These are phyloP conservation scores for Yamadazyma mexicana DNA, from an alignment of 1,139 yeast species.

Conservation along the genomic window DNA sequence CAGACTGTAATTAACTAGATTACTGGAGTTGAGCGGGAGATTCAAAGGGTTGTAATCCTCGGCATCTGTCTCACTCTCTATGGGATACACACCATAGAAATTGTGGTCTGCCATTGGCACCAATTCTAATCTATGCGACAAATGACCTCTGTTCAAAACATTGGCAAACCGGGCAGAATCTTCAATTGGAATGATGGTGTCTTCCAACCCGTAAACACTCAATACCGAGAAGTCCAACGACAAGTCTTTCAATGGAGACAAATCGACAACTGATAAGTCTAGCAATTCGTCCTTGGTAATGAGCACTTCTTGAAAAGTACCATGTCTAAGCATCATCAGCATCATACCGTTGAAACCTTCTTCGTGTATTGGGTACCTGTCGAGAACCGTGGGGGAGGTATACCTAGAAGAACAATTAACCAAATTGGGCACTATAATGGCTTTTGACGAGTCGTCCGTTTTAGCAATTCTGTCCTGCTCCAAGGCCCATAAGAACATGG, in stretches of 20 bases:
- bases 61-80: slow-evolving; percentile 28
- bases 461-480: slow-evolving; percentile 35
- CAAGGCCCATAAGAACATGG: slow-evolving; percentile 74
- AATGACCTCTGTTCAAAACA: slow-evolving; percentile 50
- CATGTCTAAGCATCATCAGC: slow-evolving; percentile 49
- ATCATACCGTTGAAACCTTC: slow-evolving; percentile 20
- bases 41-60: slow-evolving; percentile 35
- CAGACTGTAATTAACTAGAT: slow-evolving; percentile 55
- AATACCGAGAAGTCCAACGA: slow-evolving; percentile 54
- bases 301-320: slow-evolving; percentile 38
- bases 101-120: slow-evolving; percentile 79
- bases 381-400: slow-evolving; percentile 34
- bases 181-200: slow-evolving; percentile 60
- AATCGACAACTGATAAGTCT: slow-evolving; percentile 54
- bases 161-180: slow-evolving; percentile 65
- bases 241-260: slow-evolving; percentile 42
- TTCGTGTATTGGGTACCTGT: slow-evolving; percentile 28
- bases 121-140: slow-evolving; percentile 54
- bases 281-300: slow-evolving; percentile 54
- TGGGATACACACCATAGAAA: slow-evolving; percentile 54
- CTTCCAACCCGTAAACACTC: slow-evolving; percentile 71
- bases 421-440: slow-evolving; percentile 56
- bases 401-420: slow-evolving; percentile 76
- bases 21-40: slow-evolving; percentile 45
- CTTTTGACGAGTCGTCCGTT: slow-evolving; percentile 23